Conservation (phyloP, 768 basidiomycete genomes). For the Termitomyces sp. region DNA sequence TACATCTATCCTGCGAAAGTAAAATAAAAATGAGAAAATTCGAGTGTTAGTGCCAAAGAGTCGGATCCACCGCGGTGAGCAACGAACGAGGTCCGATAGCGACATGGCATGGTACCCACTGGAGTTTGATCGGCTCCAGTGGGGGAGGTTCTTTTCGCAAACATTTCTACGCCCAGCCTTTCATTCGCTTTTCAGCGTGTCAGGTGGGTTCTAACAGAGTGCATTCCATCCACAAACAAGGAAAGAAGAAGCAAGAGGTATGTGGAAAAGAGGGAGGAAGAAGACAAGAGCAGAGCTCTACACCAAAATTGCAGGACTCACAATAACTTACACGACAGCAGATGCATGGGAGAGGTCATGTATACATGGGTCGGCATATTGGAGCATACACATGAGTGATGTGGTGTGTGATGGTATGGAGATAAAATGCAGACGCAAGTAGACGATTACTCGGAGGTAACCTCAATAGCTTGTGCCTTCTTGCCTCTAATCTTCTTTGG, state of each 20-base stretch:
- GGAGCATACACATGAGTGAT: constrained; percentile 13
- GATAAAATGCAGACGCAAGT: constrained; percentile 1
- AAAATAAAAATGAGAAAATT: constrained; percentile 10
- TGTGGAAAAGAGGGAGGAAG: constrained; percentile 8
- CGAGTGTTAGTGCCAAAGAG: constrained; percentile 65
- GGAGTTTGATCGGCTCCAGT: constrained; percentile 57
- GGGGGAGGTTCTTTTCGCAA: constrained; percentile 66
- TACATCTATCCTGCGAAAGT: background rate
- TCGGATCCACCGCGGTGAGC: constrained; percentile 56
- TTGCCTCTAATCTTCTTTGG: constrained; percentile 71
- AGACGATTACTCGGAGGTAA: constrained; percentile 11
- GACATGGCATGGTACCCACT: constrained; percentile 57
- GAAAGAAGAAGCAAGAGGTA: constrained; percentile 6
- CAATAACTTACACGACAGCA: background rate
- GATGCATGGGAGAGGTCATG: constrained; percentile 13
- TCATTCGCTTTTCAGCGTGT: constrained; percentile 59
- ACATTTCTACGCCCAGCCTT: constrained; percentile 87
- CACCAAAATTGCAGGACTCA: background rate
- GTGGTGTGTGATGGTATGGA: constrained; percentile 9
- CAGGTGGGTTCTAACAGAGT: constrained; percentile 93
- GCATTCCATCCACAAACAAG: constrained; percentile 31
- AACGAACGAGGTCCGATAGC: constrained; percentile 73
- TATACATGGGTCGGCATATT: constrained; percentile 17
- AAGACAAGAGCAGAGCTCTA: background rate
- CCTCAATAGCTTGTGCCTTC: constrained; percentile 38